Base-by-base conservation (phyloP, 2,329 filamentous ascomycete genomes). In the Triangularia verruculosa region DNA sequence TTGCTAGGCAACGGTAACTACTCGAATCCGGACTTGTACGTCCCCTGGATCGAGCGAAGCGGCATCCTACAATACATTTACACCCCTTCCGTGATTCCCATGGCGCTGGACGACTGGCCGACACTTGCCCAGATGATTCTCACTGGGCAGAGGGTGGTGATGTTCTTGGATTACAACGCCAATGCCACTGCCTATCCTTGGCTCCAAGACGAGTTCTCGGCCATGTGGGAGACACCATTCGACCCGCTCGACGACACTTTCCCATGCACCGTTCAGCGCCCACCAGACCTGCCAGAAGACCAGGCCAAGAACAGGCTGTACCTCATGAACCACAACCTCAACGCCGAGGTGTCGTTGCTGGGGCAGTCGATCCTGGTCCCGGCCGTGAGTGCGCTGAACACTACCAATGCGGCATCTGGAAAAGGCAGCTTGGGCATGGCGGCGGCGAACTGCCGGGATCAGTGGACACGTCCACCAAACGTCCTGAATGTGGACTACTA, bases 171-270 rank as follows among this genome's bases (percentile, higher is more conserved):
- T 78, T 96, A 96, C 79, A 81, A 89, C 68, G 91, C 92, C 68
- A 88, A 97, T 74, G 90, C 96, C 76, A 85, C 82, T 0, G 81
- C 83, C 20, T 89, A 92, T 17, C 92, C 93, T 0, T 97, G 92
- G 86, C 83, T 97, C 51, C 81, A 97, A 47, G 91, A 96, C 74
- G 83, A 97, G 76, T 97, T 97, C 78, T 85, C 85, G 5, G 90
- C 96, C 72, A 84, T 96, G 78, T 97, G 91, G 91, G 92, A 97
- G 78, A 94, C 93, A 0, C 91, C 91, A 0, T 97, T 96, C 74
- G 91, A 92, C 60, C 92, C 86, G 2, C 72, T 76, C 15, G 74
- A 86, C 72, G 77, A 77, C 57, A 74, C 75, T 0, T 96, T 97
- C 74, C 92, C 93, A 0, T 97, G 93, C 78, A 87, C 80, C 0